Percentiles rank a stretch among this genome's conserved stretches.
These are phyloP conservation scores for Geotrichum aggregatum DNA, from an alignment of 1,139 yeast genomes.

Conservation along the genomic window DNA sequence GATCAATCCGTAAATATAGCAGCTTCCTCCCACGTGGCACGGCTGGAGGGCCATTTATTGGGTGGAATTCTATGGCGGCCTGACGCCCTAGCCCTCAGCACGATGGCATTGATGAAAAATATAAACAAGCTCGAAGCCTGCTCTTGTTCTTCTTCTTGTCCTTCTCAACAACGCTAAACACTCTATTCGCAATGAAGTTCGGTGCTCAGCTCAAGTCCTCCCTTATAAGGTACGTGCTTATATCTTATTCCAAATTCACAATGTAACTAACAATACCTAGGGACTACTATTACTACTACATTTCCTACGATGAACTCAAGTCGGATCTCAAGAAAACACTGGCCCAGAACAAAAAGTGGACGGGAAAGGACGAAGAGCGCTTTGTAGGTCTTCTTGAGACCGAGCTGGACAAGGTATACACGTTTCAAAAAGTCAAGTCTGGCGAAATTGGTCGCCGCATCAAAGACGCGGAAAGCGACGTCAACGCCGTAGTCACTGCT, in stretches of 20 bases:
- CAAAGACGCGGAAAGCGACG: slow-evolving; percentile 70
- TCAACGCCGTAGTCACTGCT: slow-evolving; percentile 56
- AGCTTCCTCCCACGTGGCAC: slow-evolving; percentile 44
- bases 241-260: neutral
- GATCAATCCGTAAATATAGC: too few relatives aligned
- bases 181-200: slow-evolving; percentile 38
- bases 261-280: slow-evolving; percentile 23
- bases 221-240: slow-evolving; percentile 30
- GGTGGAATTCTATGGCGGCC: slow-evolving; percentile 47
- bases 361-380: slow-evolving; percentile 70
- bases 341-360: slow-evolving; percentile 56
- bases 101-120: slow-evolving; percentile 47
- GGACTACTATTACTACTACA: slow-evolving; percentile 85
- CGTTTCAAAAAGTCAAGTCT: slow-evolving; percentile 81
- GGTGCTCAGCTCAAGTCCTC: slow-evolving; percentile 44
- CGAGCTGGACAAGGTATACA: slow-evolving; percentile 86
- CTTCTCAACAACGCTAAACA: neutral
- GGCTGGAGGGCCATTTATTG: slow-evolving; percentile 59
- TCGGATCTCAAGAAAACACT: slow-evolving; percentile 68
- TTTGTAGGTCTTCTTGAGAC: slow-evolving; percentile 69
- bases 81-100: slow-evolving; percentile 50
- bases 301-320: slow-evolving; percentile 85
- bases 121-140: neutral
- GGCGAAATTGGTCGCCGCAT: slow-evolving; percentile 80
- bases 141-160: neutral